phyloP scores from a whole-genome alignment of 768 basidiomycete species.

The Leccinum aurantiacum region DNA sequence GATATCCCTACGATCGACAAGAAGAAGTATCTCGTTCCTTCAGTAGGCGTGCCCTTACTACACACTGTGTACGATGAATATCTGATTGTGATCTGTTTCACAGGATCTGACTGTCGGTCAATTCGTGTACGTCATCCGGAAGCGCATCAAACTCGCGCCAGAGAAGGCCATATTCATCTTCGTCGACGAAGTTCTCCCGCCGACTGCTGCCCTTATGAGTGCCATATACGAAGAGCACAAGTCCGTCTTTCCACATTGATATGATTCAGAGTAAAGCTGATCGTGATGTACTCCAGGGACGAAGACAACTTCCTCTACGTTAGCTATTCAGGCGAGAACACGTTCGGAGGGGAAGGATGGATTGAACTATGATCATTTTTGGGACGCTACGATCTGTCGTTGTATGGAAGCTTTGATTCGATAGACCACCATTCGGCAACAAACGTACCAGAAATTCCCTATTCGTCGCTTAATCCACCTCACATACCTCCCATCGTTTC shows the following conservation, averaged over 20 bases:
- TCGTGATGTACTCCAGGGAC: slow-evolving; percentile 56
- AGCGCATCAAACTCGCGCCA: slow-evolving; percentile 98
- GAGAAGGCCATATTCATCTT: slow-evolving; percentile 99
- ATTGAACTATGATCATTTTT: slow-evolving; percentile 32
- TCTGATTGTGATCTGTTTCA: slow-evolving; percentile 23
- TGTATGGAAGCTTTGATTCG: slow-evolving; percentile 22
- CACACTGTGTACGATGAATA: slow-evolving; percentile 19
- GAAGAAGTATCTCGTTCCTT: slow-evolving; percentile 99
- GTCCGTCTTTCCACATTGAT: slow-evolving; percentile 47
- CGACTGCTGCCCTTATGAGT: slow-evolving; percentile 97
- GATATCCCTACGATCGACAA: slow-evolving; percentile 99
- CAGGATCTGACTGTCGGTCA: slow-evolving; percentile 97
- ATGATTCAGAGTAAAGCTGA: slow-evolving; percentile 27
- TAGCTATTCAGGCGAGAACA: slow-evolving; percentile 98
- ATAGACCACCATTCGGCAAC: slow-evolving; percentile 31
- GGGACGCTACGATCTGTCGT: slow-evolving; percentile 22
- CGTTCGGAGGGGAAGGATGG: slow-evolving; percentile 61
- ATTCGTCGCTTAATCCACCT: slow-evolving; percentile 16
- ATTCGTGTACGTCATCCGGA: slow-evolving; percentile 99
- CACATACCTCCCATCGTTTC: slow-evolving; percentile 26
- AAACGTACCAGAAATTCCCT: slow-evolving; percentile 22
- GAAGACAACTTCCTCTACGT: slow-evolving; percentile 99
- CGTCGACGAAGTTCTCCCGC: slow-evolving; percentile 97
- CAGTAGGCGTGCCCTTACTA: slow-evolving; percentile 51
- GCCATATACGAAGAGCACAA: slow-evolving; percentile 99